Percentiles rank a stretch among this genome's conserved stretches.
Evolutionary conservation across 257 asterid genomes (phyloP).

Genomic region (Asclepias syriaca): DNA sequence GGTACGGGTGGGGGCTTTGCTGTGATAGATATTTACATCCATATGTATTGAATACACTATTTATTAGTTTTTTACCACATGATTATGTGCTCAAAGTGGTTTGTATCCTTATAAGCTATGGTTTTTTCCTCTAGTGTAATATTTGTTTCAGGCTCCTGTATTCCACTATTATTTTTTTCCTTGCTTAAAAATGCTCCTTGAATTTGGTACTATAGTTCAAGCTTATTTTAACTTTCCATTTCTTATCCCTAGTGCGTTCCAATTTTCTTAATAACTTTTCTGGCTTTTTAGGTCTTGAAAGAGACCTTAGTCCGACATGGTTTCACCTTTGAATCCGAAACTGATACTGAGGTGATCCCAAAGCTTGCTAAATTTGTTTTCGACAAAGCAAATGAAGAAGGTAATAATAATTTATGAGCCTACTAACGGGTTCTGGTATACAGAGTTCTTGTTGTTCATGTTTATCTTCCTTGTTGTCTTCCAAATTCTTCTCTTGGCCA

Average conservation of each 20-base stretch:
- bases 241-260: neutral
- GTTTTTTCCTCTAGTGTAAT: neutral
- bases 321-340: constrained; percentile 85
- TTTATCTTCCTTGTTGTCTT: neutral
- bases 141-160: neutral
- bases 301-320: constrained; percentile 91
- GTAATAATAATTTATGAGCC: constrained; percentile 25
- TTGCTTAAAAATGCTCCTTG: neutral
- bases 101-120: neutral
- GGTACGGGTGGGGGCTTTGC: neutral
- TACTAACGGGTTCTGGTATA: neutral
- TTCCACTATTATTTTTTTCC: neutral
- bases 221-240: neutral
- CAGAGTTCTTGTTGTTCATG: neutral
- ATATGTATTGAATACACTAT: neutral
- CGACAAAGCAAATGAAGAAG: constrained; percentile 90
- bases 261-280: constrained; percentile 4
- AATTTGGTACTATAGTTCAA: neutral
- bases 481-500: neutral
- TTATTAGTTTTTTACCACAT: neutral
- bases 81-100: neutral
- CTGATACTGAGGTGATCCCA: constrained; percentile 98
- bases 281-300: constrained; percentile 64
- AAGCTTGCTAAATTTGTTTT: constrained; percentile 93
- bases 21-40: neutral